phyloP scores from a whole-genome alignment of 768 basidiomycete species.

The Phylloporus arenicola region DNA sequence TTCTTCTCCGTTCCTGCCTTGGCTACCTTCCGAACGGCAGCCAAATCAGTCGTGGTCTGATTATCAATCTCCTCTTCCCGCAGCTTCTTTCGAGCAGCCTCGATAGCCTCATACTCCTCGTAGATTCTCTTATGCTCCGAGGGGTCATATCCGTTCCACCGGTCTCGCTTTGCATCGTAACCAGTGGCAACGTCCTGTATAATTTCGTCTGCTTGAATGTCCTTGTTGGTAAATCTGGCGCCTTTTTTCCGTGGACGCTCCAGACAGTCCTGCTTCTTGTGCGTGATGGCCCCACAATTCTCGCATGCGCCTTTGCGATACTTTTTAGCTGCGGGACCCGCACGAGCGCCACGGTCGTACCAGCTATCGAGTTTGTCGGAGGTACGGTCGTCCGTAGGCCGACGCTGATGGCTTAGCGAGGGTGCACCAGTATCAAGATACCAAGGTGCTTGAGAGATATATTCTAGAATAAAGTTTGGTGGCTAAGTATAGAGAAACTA shows the following conservation, averaged over 20 bases:
- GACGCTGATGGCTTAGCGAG: constrained; percentile 90
- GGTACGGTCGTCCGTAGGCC: constrained; percentile 54
- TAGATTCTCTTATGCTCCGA: constrained; percentile 81
- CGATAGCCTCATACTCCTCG: constrained; percentile 91
- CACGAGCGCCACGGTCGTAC: constrained; percentile 83
- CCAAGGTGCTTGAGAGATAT: constrained; percentile 99
- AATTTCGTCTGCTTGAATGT: constrained; percentile 90
- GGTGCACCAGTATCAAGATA: constrained; percentile 94
- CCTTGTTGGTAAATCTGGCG: constrained; percentile 84
- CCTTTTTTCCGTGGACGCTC: constrained; percentile 96
- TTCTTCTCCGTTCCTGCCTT: constrained; percentile 77
- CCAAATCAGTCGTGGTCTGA: constrained; percentile 87
- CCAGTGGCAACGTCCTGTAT: constrained; percentile 71
- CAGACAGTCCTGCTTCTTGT: constrained; percentile 85
- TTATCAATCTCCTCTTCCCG: constrained; percentile 98
- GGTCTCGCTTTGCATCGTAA: constrained; percentile 92
- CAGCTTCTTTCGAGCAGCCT: constrained; percentile 83
- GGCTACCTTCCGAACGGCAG: constrained; percentile 90
- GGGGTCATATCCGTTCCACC: constrained; percentile 98
- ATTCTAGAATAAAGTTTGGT: constrained; percentile 49
- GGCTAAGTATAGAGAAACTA: neutral
- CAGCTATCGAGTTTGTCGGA: constrained; percentile 75
- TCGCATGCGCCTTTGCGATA: constrained; percentile 98
- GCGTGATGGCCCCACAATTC: constrained; percentile 97
- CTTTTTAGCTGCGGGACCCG: constrained; percentile 92